A percentile compares a stretch with the other conserved stretches of the same genome.
Conservation (phyloP, 805 yeast species). For the Nakazawaea ishiwadae region DNA sequence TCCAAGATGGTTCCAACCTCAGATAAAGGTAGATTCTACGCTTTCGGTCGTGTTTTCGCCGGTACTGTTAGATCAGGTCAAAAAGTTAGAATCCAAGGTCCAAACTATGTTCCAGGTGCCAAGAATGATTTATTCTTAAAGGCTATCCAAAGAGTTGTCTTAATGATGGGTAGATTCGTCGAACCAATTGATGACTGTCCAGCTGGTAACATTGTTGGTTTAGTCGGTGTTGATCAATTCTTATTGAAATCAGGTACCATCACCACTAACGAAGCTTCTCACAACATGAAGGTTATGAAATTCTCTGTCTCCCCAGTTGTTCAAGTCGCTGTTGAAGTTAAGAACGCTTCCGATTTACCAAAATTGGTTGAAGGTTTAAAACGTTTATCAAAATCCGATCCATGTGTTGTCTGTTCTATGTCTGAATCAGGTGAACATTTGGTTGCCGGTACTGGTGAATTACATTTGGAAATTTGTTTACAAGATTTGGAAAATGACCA, state of each 20-base stretch:
- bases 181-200: slow-evolving; percentile 99
- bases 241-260: slow-evolving; percentile 98
- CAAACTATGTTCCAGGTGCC: slow-evolving; percentile 98
- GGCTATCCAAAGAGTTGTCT: slow-evolving; percentile 98
- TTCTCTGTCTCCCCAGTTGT: slow-evolving; percentile 99
- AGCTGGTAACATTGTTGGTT: slow-evolving; percentile 99
- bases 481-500: slow-evolving; percentile 95
- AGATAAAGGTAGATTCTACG: slow-evolving; percentile 99
- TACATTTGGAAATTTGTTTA: slow-evolving; percentile 97
- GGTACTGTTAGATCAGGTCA: slow-evolving; percentile 99
- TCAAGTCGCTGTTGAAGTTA: slow-evolving; percentile 98
- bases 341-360: slow-evolving; percentile 99
- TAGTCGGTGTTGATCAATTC: slow-evolving; percentile 99
- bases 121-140: slow-evolving; percentile 96
- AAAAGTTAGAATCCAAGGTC: slow-evolving; percentile 99
- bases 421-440: slow-evolving; percentile 97
- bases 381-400: slow-evolving; percentile 99
- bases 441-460: slow-evolving; percentile 99
- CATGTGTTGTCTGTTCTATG: slow-evolving; percentile 90
- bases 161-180: slow-evolving; percentile 98
- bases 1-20: slow-evolving; percentile 99
- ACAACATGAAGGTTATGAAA: slow-evolving; percentile 99
- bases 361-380: slow-evolving; percentile 99
- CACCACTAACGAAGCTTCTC: slow-evolving; percentile 94
- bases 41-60: slow-evolving; percentile 99